Base-by-base conservation (phyloP, 768 basidiomycete species). In the Lepiota brunneoincarnata region DNA sequence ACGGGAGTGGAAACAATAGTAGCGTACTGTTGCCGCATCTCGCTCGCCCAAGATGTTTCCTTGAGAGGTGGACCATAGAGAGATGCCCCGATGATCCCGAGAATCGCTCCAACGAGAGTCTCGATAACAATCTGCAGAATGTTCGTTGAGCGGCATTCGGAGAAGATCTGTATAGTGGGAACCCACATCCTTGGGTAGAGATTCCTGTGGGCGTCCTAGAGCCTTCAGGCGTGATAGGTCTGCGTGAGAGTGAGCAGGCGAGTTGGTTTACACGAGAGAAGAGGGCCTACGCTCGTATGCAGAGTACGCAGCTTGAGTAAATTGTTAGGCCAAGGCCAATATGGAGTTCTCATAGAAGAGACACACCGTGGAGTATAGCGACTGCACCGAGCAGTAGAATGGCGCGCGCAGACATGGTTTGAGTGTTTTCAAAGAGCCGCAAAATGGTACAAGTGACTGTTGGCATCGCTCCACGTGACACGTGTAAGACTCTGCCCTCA, bases 1-100 rank as follows among this genome's bases (percentile, higher is more conserved):
- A 52, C 23, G 24, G 26, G 18, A 52, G 38, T 45, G 36, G 42
- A 53, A n/a, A 18, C 51, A 23, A 43, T 31, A 36, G 51, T 45
- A 26, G 15, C 82, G 60, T 61, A 91, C 91, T 86, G 78, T 64
- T 80, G 85, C 61, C 79, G 80, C 91, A 93, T 93, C 70, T 95
- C 91, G 61, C 88, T 91, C 15, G 89, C 81, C 92, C 91, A 94
- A 31, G 87, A 87, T 55, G 93, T 89, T 62, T 92, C 89, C 60
- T 86, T 90, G 31, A 93, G 69, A 28, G 75, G 66, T 1, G 89
- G 81, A 6, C 86, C 77, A 59, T 80, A 85, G 55, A 89, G 61
- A n/a, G 83, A 81, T 28, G 89, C 87, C 6, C 90, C 91, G 2
- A 91, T 54, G 17, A 82, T 84, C 18, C 90, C 89, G 9, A 87